Evolutionary conservation across 305 asterid genomes (phyloP), one percentile per base, ranked within the genome.

Genomic region (Solanum chacoense): DNA sequence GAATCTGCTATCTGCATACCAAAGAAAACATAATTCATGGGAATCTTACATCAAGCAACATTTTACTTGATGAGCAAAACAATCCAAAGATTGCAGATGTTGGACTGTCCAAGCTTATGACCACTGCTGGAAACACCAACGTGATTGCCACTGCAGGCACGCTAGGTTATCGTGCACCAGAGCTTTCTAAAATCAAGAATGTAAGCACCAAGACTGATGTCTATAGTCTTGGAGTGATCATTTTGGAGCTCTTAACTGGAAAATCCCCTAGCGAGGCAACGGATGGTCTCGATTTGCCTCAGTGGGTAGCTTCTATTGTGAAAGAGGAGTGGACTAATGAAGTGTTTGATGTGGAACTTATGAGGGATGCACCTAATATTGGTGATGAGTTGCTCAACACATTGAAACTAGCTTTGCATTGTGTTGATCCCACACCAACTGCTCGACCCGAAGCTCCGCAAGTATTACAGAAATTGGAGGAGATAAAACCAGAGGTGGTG

Each of bases 291-390:
- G 93, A 94, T 31, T 86, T 94, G 89, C 95, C 95, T 2, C 94
- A 92, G 63, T 94, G 95, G 96, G 94, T 94, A 75, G 93, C 96
- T 1, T 93, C 94, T 0, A 92, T 92, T n/a, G 95, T 94, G 45
- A 94, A 94, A 88, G 96, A 96, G 79, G 98, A 95, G 65, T 93
- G 98, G 98, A 95, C 96, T 59, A 93, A 93, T 88, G 95, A 94
- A 88, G 98, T 94, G 36, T 95, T 95, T 18, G 98, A 95, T 69
- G 93, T 93, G 75, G 98, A 94, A 92, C 90, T 94, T 20, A 93
- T 93, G 93, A 88, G 93, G 91, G 98, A 92, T 73, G 94, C 92
- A 11, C 77, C 94, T 2, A 90, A 88, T 63, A 87, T 92, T 24
- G 95, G 95, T 1, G 98, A 95, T 40, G 97, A 95, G 75, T 38